Conservation (phyloP, 257 asterid species). For the Osmanthus fragrans region DNA sequence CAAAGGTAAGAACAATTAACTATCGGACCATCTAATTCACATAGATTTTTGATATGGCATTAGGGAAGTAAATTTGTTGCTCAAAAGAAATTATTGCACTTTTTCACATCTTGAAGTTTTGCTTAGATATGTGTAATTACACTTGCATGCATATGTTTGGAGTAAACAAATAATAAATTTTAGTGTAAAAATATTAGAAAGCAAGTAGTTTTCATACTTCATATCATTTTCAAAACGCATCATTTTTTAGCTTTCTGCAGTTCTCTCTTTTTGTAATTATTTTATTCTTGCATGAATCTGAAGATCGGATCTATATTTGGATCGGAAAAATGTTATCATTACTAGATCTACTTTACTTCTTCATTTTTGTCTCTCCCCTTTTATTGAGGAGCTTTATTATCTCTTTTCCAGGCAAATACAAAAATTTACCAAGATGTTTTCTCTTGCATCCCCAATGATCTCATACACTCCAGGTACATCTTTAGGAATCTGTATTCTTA, state of each 20-base stretch:
- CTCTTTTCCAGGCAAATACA: slow-evolving; percentile 63
- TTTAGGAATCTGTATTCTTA: background rate
- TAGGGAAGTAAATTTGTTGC: background rate
- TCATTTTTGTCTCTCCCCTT: background rate
- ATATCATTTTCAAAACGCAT: background rate
- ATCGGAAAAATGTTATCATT: background rate
- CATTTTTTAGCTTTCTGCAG: background rate
- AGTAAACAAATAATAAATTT: too few relatives aligned
- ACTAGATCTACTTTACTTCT: background rate
- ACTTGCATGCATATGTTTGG: background rate
- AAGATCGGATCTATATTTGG: background rate
- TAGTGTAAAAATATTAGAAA: too few relatives aligned
- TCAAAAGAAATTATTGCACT: background rate
- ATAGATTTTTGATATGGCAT: background rate
- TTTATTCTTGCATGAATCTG: background rate
- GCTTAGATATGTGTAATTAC: background rate
- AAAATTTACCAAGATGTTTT: slow-evolving; percentile 76
- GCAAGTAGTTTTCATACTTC: background rate
- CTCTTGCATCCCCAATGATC: slow-evolving; percentile 85
- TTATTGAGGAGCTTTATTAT: background rate
- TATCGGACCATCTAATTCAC: background rate
- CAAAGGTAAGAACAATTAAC: slow-evolving; percentile 50
- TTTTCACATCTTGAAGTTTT: background rate
- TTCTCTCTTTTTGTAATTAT: background rate
- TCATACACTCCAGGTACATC: slow-evolving; percentile 73